phyloP scores from a whole-genome alignment of 2,329 filamentous ascomycete species.

The Lachnellula hyalina region DNA sequence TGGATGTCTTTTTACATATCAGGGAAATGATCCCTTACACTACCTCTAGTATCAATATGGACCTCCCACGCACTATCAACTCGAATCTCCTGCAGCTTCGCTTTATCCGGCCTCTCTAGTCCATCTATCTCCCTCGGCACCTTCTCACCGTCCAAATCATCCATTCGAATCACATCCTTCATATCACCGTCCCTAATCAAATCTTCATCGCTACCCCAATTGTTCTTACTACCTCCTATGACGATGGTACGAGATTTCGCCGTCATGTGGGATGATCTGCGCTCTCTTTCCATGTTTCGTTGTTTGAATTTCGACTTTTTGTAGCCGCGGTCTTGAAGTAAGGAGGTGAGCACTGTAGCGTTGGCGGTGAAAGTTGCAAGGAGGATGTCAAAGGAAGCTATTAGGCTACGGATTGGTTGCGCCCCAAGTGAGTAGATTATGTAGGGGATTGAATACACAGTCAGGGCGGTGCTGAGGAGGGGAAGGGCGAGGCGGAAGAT shows the following conservation, averaged over 20 bases:
- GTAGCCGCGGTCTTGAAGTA: conserved; percentile 79
- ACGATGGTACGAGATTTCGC: conserved; percentile 41
- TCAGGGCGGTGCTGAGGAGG: conserved; percentile 70
- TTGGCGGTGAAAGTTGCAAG: conserved; percentile 87
- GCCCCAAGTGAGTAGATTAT: conserved; percentile 63
- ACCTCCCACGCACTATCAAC: conserved; percentile 24
- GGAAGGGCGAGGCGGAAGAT: conserved; percentile 77
- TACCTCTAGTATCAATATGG: conserved; percentile 8
- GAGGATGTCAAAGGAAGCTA: conserved; percentile 84
- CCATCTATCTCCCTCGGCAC: not conserved
- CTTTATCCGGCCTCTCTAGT: conserved; percentile 31
- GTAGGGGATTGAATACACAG: conserved; percentile 68
- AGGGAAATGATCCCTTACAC: not conserved
- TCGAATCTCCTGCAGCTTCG: conserved; percentile 29
- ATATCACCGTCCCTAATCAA: conserved; percentile 70
- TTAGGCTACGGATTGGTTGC: conserved; percentile 80
- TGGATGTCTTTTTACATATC: no score
- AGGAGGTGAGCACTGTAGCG: conserved; percentile 81
- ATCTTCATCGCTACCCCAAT: conserved; percentile 86
- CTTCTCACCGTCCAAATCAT: conserved; percentile 1
- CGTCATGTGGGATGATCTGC: conserved; percentile 29
- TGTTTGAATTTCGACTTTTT: conserved; percentile 77
- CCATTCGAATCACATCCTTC: conserved; percentile 6
- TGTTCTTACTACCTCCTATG: conserved; percentile 43
- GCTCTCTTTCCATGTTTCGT: conserved; percentile 37